Conservation (phyloP, 371 early-diverging fungal genomes). For the Batkoa obscura region DNA sequence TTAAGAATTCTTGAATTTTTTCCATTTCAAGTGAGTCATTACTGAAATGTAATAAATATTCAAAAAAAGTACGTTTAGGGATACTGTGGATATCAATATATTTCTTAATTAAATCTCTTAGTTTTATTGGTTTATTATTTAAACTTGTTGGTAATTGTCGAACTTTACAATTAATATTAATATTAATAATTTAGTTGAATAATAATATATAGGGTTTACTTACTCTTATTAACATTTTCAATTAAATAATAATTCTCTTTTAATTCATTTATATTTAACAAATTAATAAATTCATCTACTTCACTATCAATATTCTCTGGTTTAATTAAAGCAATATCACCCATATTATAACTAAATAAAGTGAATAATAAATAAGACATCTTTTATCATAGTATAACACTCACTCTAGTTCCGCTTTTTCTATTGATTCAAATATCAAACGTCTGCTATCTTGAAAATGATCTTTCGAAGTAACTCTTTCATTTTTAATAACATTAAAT, state of each 20-base stretch:
- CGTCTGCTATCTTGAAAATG: slow-evolving; percentile 88
- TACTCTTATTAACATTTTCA: slow-evolving; percentile 18
- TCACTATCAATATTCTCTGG: slow-evolving; percentile 50
- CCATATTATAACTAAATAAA: slow-evolving; percentile 23
- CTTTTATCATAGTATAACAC: too few relatives aligned
- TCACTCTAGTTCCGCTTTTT: too few relatives aligned
- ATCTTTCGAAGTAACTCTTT: slow-evolving; percentile 47
- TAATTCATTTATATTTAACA: slow-evolving; percentile 43
- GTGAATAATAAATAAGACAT: too few relatives aligned
- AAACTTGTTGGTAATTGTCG: too few relatives aligned
- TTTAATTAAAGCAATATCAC: slow-evolving; percentile 57
- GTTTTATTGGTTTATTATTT: slow-evolving; percentile 27
- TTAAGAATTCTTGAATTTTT: slow-evolving; percentile 58
- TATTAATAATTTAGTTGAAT: neutral
- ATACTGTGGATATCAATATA: slow-evolving; percentile 66
- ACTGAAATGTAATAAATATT: slow-evolving; percentile 62
- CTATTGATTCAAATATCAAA: too few relatives aligned
- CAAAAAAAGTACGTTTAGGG: slow-evolving; percentile 77
- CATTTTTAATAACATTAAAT: slow-evolving; percentile 21
- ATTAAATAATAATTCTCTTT: slow-evolving; percentile 43
- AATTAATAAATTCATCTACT: slow-evolving; percentile 42
- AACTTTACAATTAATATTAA: too few relatives aligned
- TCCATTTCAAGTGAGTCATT: slow-evolving; percentile 46
- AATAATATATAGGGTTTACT: neutral
- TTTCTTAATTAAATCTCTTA: slow-evolving; percentile 44